Conservation (phyloP, 139 green algal genomes). For the Chlorella sp. region DNA sequence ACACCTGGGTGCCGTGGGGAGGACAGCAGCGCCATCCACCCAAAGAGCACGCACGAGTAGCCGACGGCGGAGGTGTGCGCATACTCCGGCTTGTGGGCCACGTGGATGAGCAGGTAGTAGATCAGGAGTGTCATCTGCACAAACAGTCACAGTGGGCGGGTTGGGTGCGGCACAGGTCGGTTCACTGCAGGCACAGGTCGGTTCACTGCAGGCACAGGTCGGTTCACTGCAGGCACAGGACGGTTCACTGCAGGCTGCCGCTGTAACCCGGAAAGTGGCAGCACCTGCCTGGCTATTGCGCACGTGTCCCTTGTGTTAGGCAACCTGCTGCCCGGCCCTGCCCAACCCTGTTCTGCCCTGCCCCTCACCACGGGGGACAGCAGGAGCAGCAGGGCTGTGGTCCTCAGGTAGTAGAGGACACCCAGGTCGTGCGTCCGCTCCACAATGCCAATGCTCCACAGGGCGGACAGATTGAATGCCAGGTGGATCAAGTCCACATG, state of each 20-base stretch:
- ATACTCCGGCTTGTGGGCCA: conserved; percentile 45
- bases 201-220: no score
- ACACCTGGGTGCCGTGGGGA: neutral
- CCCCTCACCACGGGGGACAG: conserved; percentile 41
- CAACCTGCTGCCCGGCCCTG: no score
- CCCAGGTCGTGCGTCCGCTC: conserved; percentile 38
- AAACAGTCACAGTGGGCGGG: no score
- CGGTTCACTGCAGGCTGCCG: no score
- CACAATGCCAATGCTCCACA: conserved; percentile 64
- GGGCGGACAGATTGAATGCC: conserved; percentile 68
- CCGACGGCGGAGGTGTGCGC: conserved; percentile 57
- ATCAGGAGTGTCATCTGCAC: conserved; percentile 53
- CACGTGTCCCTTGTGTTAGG: no score
- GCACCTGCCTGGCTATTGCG: no score
- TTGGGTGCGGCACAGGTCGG: neutral
- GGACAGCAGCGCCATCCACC: conserved; percentile 69
- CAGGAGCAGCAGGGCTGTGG: conserved; percentile 56
- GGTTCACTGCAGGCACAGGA: no score
- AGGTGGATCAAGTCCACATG: conserved; percentile 74
- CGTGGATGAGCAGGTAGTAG: conserved; percentile 50
- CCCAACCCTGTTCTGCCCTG: no score
- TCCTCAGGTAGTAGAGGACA: conserved; percentile 53
- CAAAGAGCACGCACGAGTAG: conserved; percentile 78
- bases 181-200: no score
- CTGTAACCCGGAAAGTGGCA: no score